phyloP scores from a whole-genome alignment of 1,139 yeast species.

The Hansenula sp. region DNA sequence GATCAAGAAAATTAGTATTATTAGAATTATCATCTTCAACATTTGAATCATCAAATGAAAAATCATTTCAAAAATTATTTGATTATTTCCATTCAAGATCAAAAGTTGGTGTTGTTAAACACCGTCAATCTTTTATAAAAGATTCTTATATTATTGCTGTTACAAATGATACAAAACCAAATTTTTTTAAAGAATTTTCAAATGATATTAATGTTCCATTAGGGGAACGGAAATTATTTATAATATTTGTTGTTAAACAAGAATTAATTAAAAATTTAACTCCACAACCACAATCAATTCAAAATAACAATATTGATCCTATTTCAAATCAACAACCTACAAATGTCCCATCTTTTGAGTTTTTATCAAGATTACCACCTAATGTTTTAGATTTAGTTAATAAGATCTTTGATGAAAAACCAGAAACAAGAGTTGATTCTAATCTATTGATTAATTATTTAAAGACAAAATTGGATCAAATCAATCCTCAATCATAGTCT shows the following conservation, averaged over 20 bases:
- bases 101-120: slow-evolving; percentile 63
- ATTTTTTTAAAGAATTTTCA: slow-evolving; percentile 10
- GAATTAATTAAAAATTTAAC: slow-evolving; percentile 24
- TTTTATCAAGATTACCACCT: slow-evolving; percentile 14
- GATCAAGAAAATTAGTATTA: slow-evolving; percentile 37
- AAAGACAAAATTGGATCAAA: slow-evolving; percentile 5
- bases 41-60: slow-evolving; percentile 1
- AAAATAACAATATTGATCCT: neutral
- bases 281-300: neutral
- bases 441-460: slow-evolving; percentile 15
- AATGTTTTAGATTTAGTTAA: slow-evolving; percentile 14
- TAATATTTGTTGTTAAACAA: slow-evolving; percentile 44
- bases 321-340: neutral
- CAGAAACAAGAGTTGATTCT: slow-evolving; percentile 17
- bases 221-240: slow-evolving; percentile 35
- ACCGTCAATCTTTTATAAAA: slow-evolving; percentile 47
- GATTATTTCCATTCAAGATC: slow-evolving; percentile 45
- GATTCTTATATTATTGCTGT: slow-evolving; percentile 60
- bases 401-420: slow-evolving; percentile 17
- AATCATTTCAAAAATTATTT: slow-evolving; percentile 44
- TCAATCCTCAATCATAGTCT: slow-evolving; percentile 1
- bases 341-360: slow-evolving; percentile 10
- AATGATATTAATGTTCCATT: slow-evolving; percentile 8
- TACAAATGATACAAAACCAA: slow-evolving; percentile 23
- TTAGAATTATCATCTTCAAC: slow-evolving; percentile 31